Evolutionary conservation across 768 basidiomycete species (phyloP).

Genomic region (Amanita rimosa): DNA sequence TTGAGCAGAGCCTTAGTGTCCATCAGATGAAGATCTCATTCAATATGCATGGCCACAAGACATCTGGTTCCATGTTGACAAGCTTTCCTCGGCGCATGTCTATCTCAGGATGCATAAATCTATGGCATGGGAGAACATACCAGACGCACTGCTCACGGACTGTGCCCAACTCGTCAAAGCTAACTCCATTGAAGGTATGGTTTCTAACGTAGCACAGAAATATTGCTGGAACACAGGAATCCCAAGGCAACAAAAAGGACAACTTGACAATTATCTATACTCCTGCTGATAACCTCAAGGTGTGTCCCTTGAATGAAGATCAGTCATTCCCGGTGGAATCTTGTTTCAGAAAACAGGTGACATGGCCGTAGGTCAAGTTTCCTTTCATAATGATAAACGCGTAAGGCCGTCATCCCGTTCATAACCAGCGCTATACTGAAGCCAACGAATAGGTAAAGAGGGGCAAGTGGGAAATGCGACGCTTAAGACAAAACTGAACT

Average conservation of each 20-base stretch:
- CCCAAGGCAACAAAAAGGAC: constrained; percentile 88
- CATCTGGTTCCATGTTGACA: constrained; percentile 96
- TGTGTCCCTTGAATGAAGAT: constrained; percentile 17
- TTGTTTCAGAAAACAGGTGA: constrained; percentile 81
- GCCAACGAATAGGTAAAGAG: constrained; percentile 55
- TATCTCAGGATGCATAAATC: constrained; percentile 80
- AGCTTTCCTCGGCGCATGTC: constrained; percentile 92
- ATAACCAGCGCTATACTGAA: neutral
- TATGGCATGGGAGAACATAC: constrained; percentile 88
- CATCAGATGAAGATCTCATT: constrained; percentile 87
- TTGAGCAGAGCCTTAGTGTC: neutral
- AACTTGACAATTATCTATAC: constrained; percentile 92
- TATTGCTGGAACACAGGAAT: neutral
- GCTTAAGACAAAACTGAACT: neutral
- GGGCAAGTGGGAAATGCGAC: constrained; percentile 26
- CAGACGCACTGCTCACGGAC: constrained; percentile 65
- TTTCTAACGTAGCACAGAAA: constrained; percentile 14
- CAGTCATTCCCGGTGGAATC: neutral
- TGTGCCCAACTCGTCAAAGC: constrained; percentile 96
- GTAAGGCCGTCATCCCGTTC: constrained; percentile 24
- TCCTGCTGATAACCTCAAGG: constrained; percentile 87
- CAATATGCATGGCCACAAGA: constrained; percentile 87
- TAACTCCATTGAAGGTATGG: constrained; percentile 82
- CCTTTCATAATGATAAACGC: constrained; percentile 85
- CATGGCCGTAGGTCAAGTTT: constrained; percentile 95